These are phyloP conservation scores for Aspergillus taichungensis DNA, from an alignment of 495 filamentous ascomycete species.

Conservation along the genomic window DNA sequence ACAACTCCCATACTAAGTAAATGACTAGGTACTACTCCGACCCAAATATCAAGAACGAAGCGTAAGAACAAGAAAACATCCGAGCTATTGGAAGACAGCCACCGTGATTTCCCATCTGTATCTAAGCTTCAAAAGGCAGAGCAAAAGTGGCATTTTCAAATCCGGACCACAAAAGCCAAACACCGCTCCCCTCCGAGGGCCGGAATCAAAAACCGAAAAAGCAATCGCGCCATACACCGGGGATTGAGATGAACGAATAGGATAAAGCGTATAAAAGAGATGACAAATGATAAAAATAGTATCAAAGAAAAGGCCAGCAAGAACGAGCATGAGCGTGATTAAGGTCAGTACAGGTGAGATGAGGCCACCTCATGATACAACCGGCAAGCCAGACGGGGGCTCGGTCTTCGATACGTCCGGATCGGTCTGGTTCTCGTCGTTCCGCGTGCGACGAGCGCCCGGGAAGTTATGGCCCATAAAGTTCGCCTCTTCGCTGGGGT, in stretches of 20 bases:
- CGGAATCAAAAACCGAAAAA: not conserved
- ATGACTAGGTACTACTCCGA: too few species aligned
- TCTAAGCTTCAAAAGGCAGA: not conserved
- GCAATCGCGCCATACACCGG: not conserved
- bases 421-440: conserved; percentile 24
- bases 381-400: conserved; percentile 23
- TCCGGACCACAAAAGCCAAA: conserved; percentile 1
- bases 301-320: not conserved
- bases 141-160: not conserved
- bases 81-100: too few species aligned
- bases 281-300: not conserved
- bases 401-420: conserved; percentile 26
- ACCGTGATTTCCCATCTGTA: conserved; percentile 1
- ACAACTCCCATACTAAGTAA: too few species aligned
- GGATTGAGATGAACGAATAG: not conserved
- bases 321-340: too few species aligned
- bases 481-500: conserved; percentile 26
- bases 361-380: conserved; percentile 11
- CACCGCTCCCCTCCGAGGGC: not conserved
- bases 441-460: conserved; percentile 22
- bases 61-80: too few species aligned
- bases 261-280: not conserved
- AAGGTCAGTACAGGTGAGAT: not conserved
- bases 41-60: too few species aligned
- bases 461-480: conserved; percentile 27